Evolutionary conservation across 2,329 filamentous ascomycete genomes (phyloP), one percentile per base, ranked within the genome.

Genomic region (Fusarium hostae): DNA sequence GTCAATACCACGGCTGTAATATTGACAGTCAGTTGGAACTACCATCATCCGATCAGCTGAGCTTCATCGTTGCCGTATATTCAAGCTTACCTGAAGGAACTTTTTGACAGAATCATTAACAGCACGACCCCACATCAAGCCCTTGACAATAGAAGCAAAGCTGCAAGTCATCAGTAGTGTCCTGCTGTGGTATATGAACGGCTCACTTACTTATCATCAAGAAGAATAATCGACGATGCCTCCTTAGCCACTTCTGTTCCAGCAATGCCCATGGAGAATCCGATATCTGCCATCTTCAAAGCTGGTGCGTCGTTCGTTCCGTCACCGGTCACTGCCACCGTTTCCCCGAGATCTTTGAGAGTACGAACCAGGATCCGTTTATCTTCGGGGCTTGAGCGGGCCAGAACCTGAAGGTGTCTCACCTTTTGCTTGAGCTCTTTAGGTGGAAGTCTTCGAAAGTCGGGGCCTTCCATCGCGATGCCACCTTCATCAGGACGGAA

Each of bases 351-450:
- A 55, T 89, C 87, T 80, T 90, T 91, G 24, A 92, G 84, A 18
- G 85, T 86, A 9, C 84, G 84, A 6, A 91, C 89, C 9, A 92
- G 80, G 59, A 91, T 88, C 2, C 86, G 84, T 80, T 92, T 92
- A 74, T 92, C 90, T 68, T 91, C 89, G 0, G 90, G 90, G 4
- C 88, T 90, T 1, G 89, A 91, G 9, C 90, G 86, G 43, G 89
- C 90, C 22, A 92, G 81, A 3, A 92, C 89, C 73, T 91, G 88
- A 4, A 92, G 84, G 11, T 84, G 86, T 5, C 88, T 88, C 59
- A 91, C 88, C 57, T 88, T 82, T 13, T 85, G 82, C 66, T 89
- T 83, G 79, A 83, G 78, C 57, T 85, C 75, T 79, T 87, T 61
- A 41, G 90, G 89, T 2, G 81, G 78, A 32, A 84, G 80, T 86